Conservation (phyloP, 805 yeast genomes). For the Myxozyma kluyveri region DNA sequence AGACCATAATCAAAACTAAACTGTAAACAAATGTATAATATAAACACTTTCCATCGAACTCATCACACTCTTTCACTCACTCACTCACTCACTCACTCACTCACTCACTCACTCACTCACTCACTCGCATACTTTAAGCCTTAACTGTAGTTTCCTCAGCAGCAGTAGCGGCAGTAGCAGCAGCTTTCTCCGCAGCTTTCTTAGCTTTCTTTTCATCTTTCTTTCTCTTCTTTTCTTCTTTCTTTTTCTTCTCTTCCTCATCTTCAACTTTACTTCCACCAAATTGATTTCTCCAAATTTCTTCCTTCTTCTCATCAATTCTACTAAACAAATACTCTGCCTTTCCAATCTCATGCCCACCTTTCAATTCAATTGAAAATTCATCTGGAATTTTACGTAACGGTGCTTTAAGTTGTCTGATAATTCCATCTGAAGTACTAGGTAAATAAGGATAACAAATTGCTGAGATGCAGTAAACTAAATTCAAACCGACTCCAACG, state of each 20-base stretch:
- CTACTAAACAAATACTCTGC: constrained; percentile 89
- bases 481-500: constrained; percentile 84
- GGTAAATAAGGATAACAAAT: constrained; percentile 89
- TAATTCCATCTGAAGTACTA: constrained; percentile 65
- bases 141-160: background rate
- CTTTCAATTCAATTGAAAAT: constrained; percentile 63
- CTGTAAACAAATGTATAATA: no score
- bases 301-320: constrained; percentile 86
- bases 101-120: no score
- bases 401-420: constrained; percentile 80
- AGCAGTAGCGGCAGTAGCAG: constrained; percentile 7
- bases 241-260: constrained; percentile 24
- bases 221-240: constrained; percentile 23
- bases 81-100: no score
- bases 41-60: no score
- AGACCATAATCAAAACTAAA: no score
- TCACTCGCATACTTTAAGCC: no score
- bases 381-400: constrained; percentile 70
- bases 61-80: no score
- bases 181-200: constrained; percentile 14
- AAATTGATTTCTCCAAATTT: constrained; percentile 78
- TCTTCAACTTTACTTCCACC: constrained; percentile 66
- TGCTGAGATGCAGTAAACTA: constrained; percentile 81
- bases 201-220: constrained; percentile 25
- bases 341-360: constrained; percentile 85